Conservation (phyloP, 129 eudicot species). For the Arctium lappa region DNA sequence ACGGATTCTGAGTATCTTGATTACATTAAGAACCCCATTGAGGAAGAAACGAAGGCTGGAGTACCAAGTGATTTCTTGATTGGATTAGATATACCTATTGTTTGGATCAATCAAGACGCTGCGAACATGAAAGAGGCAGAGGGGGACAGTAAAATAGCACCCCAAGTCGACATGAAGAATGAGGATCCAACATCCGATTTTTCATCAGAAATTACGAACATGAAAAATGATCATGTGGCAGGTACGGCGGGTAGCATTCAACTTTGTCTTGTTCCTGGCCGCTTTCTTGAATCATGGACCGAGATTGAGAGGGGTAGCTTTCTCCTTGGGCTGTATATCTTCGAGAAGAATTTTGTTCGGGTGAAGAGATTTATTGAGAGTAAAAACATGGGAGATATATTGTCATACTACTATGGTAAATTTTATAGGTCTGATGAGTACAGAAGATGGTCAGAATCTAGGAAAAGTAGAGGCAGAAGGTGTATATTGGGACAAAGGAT, state of each 20-base stretch:
- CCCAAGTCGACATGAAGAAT: neutral
- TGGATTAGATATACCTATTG: conserved; percentile 57
- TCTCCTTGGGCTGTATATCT: conserved; percentile 71
- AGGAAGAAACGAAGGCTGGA: conserved; percentile 21
- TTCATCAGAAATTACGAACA: conserved; percentile 2
- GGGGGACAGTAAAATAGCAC: neutral
- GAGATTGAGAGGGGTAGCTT: conserved; percentile 56
- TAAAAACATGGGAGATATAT: conserved; percentile 52
- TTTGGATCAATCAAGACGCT: conserved; percentile 38
- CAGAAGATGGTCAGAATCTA: conserved; percentile 58
- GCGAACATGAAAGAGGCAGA: conserved; percentile 4
- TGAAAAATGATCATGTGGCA: conserved; percentile 9
- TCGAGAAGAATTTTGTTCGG: conserved; percentile 54
- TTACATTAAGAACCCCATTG: conserved; percentile 28
- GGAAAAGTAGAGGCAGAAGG: conserved; percentile 48
- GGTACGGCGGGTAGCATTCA: neutral
- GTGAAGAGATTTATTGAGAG: conserved; percentile 49
- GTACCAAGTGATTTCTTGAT: conserved; percentile 30
- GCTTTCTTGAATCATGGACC: conserved; percentile 39
- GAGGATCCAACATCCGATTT: conserved; percentile 18
- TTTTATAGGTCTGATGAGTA: conserved; percentile 46
- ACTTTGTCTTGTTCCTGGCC: conserved; percentile 53
- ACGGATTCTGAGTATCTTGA: conserved; percentile 18
- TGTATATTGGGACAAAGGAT: conserved; percentile 49
- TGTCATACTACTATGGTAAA: conserved; percentile 52